A percentile compares a stretch with the other conserved stretches of the same genome.
Conservation (phyloP, 1,139 yeast genomes). For the Dujonia santamariae region DNA sequence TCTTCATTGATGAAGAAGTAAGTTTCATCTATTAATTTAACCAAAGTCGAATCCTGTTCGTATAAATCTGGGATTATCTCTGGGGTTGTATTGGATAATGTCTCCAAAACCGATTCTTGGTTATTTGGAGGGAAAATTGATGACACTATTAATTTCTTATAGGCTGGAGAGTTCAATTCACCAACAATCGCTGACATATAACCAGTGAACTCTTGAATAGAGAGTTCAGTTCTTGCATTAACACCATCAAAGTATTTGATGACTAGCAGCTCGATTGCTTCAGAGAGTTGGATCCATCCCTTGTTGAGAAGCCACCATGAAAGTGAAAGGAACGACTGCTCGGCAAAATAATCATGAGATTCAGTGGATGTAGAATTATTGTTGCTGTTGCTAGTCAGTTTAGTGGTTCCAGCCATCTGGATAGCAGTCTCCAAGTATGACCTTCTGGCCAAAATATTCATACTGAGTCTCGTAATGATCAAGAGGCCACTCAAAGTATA, state of each 20-base stretch:
- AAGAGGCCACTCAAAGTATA: constrained; percentile 70
- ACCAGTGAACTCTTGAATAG: constrained; percentile 53
- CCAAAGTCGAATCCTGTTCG: constrained; percentile 36
- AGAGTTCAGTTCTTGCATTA: constrained; percentile 70
- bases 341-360: constrained; percentile 51
- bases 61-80: constrained; percentile 39
- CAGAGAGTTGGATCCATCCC: constrained; percentile 68
- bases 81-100: constrained; percentile 45
- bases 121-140: constrained; percentile 34
- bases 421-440: constrained; percentile 81
- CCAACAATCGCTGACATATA: constrained; percentile 18
- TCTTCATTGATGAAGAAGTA: constrained; percentile 32
- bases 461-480: constrained; percentile 76
- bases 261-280: constrained; percentile 56
- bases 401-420: constrained; percentile 40
- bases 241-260: constrained; percentile 57
- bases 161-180: constrained; percentile 17
- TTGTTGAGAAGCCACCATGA: constrained; percentile 93
- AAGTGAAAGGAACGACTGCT: constrained; percentile 80
- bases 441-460: constrained; percentile 83
- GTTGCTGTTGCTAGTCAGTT: constrained; percentile 23
- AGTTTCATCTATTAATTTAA: constrained; percentile 46
- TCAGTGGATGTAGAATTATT: constrained; percentile 18
- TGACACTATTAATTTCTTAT: constrained; percentile 24
- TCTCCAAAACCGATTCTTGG: constrained; percentile 40